These are phyloP conservation scores for Cokeromyces recurvatus DNA, from an alignment of 371 early-diverging fungal species.

Conservation along the genomic window DNA sequence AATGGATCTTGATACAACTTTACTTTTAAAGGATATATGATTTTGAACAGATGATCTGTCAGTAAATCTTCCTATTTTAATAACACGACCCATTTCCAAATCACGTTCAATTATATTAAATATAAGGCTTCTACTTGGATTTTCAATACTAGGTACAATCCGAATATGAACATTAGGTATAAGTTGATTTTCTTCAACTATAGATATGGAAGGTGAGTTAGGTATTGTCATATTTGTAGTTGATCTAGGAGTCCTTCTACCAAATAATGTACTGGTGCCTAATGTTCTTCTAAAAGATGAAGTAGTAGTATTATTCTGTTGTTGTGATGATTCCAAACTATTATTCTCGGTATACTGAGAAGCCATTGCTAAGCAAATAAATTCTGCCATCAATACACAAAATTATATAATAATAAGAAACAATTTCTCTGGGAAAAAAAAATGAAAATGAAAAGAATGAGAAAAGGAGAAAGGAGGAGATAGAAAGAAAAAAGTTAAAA, in stretches of 20 bases:
- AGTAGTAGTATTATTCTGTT: neutral
- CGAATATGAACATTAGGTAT: slow-evolving; percentile 48
- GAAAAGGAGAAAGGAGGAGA: no score
- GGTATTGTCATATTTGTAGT: neutral
- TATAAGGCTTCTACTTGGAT: slow-evolving; percentile 66
- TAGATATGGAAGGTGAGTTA: neutral
- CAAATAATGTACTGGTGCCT: slow-evolving; percentile 7
- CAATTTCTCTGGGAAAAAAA: neutral
- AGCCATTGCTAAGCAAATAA: slow-evolving; percentile 26
- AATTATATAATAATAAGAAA: no score
- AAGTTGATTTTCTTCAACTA: neutral
- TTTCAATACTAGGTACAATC: slow-evolving; percentile 75
- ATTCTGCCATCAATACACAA: slow-evolving; percentile 27
- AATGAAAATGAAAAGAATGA: neutral
- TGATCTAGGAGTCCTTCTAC: slow-evolving; percentile 15
- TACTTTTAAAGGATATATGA: slow-evolving; percentile 85
- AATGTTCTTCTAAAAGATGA: slow-evolving; percentile 16
- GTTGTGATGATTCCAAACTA: neutral
- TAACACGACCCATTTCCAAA: slow-evolving; percentile 57
- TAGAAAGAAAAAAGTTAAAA: neutral
- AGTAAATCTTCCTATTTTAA: slow-evolving; percentile 81
- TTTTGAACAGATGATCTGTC: slow-evolving; percentile 61
- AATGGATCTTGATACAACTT: slow-evolving; percentile 93
- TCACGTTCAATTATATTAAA: slow-evolving; percentile 82
- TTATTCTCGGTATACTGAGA: slow-evolving; percentile 15